Evolutionary conservation across 179 eudicot species (phyloP).

Genomic region (Nepenthes alata): DNA sequence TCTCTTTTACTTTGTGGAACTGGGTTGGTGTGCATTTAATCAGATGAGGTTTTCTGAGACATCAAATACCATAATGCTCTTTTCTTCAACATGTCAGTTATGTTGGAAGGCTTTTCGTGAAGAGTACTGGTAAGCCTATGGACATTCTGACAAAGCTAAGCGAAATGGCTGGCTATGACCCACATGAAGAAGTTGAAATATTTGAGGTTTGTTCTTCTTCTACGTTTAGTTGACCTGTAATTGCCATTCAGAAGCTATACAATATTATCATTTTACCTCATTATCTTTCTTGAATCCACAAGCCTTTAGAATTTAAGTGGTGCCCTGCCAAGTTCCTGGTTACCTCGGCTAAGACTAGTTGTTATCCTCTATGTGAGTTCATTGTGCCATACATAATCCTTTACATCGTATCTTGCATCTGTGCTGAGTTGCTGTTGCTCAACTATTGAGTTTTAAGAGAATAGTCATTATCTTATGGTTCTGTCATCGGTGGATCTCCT

Average conservation of each 20-base stretch:
- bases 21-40: neutral
- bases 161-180: conserved; percentile 68
- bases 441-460: no score
- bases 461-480: no score
- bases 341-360: neutral
- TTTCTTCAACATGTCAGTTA: conserved; percentile 28
- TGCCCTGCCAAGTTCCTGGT: neutral
- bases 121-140: conserved; percentile 64
- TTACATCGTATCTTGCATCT: neutral
- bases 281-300: neutral
- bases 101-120: conserved; percentile 83
- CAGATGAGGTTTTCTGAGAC: neutral
- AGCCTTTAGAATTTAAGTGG: neutral
- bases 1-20: neutral
- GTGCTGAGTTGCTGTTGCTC: no score
- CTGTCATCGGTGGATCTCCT: no score
- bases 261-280: neutral
- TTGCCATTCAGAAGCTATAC: neutral
- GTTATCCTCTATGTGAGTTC: neutral
- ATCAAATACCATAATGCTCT: neutral
- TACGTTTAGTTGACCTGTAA: neutral
- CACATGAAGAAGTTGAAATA: conserved; percentile 75
- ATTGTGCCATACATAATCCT: neutral
- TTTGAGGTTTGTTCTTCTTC: conserved; percentile 53
- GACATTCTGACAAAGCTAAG: conserved; percentile 62